A percentile compares a stretch with the other conserved stretches of the same genome.
Evolutionary conservation across 345 rosid species (phyloP).

Genomic region (Citrus mangshanensis): DNA sequence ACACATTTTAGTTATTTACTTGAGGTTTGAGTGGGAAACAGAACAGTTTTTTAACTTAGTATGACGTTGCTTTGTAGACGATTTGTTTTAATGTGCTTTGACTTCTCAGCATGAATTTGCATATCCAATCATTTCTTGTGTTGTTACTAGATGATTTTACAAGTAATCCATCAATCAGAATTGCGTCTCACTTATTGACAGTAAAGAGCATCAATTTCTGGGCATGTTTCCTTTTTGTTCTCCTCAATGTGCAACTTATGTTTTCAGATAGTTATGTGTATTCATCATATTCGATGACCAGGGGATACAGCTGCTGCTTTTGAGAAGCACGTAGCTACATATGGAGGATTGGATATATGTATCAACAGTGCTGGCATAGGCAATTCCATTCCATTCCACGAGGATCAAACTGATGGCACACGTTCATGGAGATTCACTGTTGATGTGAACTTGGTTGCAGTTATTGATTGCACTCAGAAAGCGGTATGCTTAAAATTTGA

Average conservation of each 20-base stretch:
- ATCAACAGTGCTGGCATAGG: slow-evolving; percentile 70
- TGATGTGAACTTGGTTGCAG: slow-evolving; percentile 61
- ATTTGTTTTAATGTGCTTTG: too few species aligned
- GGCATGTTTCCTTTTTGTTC: not conserved
- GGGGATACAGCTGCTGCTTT: slow-evolving; percentile 68
- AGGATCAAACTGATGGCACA: slow-evolving; percentile 70
- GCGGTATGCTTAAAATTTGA: slow-evolving; percentile 51
- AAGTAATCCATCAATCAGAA: not conserved
- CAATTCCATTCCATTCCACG: slow-evolving; percentile 37
- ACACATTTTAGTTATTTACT: not conserved
- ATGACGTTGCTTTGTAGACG: not conserved
- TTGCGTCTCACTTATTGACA: not conserved
- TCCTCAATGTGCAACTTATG: not conserved
- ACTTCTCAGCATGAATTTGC: not conserved
- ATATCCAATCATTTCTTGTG: not conserved
- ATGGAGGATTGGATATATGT: slow-evolving; percentile 84
- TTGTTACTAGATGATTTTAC: not conserved
- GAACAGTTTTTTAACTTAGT: not conserved
- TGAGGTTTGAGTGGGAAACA: not conserved
- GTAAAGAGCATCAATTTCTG: not conserved
- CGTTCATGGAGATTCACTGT: slow-evolving; percentile 68
- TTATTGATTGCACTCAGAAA: slow-evolving; percentile 71
- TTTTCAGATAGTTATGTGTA: not conserved
- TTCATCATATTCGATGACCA: slow-evolving; percentile 18
- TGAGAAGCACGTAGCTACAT: slow-evolving; percentile 73